Percentiles rank a stretch among this genome's conserved stretches.
Conservation (phyloP, 495 filamentous ascomycete species). For the Choiromyces venosus region DNA sequence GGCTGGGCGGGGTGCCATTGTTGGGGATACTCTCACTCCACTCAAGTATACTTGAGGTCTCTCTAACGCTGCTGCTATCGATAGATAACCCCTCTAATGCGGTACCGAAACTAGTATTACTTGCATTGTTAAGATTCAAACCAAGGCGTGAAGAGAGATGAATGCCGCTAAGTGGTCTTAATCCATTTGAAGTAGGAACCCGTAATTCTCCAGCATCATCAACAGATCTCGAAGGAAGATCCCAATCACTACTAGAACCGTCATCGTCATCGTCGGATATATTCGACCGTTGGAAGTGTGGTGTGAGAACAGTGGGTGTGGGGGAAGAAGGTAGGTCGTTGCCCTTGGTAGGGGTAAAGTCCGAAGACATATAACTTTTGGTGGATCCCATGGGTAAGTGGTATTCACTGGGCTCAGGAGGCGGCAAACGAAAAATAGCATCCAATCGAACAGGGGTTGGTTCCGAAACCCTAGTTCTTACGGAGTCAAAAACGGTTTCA, state of each 20-base stretch:
- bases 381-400: slow-evolving; percentile 5
- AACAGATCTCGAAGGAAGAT: slow-evolving; percentile 41
- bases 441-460: slow-evolving; percentile 56
- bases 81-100: slow-evolving; percentile 36
- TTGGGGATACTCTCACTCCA: slow-evolving; percentile 45
- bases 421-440: slow-evolving; percentile 73
- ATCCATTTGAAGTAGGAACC: slow-evolving; percentile 16
- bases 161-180: slow-evolving; percentile 34
- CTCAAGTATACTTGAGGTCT: slow-evolving; percentile 40
- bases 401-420: slow-evolving; percentile 48
- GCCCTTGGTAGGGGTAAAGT: slow-evolving; percentile 27
- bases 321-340: slow-evolving; percentile 16
- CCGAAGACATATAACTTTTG: slow-evolving; percentile 28
- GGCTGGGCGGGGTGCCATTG: slow-evolving; percentile 16
- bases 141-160: slow-evolving; percentile 34
- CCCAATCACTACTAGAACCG: slow-evolving; percentile 52
- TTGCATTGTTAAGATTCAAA: slow-evolving; percentile 35
- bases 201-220: slow-evolving; percentile 49
- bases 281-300: slow-evolving; percentile 42
- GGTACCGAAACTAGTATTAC: slow-evolving; percentile 40
- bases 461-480: slow-evolving; percentile 71
- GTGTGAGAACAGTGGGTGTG: slow-evolving; percentile 16
- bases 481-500: slow-evolving; percentile 86
- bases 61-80: slow-evolving; percentile 32
- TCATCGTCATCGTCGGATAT: slow-evolving; percentile 58